Evolutionary conservation across 176 grass and related monocot species (phyloP).

Genomic region (Cenchrus fungigraminus): DNA sequence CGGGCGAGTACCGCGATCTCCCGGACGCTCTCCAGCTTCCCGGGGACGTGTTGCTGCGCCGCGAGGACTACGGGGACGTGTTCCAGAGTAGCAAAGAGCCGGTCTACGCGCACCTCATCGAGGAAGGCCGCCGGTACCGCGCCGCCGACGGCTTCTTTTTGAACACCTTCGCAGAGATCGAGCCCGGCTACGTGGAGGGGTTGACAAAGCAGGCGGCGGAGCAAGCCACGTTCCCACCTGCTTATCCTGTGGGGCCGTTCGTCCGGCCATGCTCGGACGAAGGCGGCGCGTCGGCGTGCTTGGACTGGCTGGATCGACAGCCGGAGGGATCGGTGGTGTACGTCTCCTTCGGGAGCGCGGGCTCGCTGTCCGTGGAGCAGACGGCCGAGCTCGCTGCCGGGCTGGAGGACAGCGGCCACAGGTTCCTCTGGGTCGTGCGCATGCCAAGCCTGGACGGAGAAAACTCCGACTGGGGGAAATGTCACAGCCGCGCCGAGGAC

Average conservation of each 20-base stretch:
- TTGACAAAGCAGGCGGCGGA: conserved; percentile 33
- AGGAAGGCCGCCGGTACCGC: conserved; percentile 31
- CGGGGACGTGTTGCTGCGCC: conserved; percentile 34
- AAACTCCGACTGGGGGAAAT: no score
- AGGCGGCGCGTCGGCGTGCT: background rate
- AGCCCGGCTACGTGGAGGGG: conserved; percentile 17
- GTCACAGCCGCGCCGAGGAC: background rate
- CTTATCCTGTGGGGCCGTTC: conserved; percentile 55
- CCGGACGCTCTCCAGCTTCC: conserved; percentile 46
- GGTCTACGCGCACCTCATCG: background rate
- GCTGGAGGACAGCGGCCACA: conserved; percentile 56
- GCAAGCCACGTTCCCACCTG: conserved; percentile 34
- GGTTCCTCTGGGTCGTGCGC: conserved; percentile 69
- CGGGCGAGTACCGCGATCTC: conserved; percentile 35
- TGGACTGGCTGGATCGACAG: conserved; percentile 68
- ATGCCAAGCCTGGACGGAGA: conserved; percentile 41
- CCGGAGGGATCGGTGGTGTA: conserved; percentile 49
- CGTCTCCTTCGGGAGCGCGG: conserved; percentile 62
- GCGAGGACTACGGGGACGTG: conserved; percentile 9
- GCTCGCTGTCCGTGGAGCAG: conserved; percentile 47
- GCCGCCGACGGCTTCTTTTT: conserved; percentile 39
- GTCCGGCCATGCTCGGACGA: conserved; percentile 19
- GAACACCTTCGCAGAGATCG: conserved; percentile 46
- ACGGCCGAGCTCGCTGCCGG: conserved; percentile 55
- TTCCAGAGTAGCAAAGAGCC: conserved; percentile 9